Conservation (phyloP, 2,329 filamentous ascomycete species). For the Talaromyces pinophilus region DNA sequence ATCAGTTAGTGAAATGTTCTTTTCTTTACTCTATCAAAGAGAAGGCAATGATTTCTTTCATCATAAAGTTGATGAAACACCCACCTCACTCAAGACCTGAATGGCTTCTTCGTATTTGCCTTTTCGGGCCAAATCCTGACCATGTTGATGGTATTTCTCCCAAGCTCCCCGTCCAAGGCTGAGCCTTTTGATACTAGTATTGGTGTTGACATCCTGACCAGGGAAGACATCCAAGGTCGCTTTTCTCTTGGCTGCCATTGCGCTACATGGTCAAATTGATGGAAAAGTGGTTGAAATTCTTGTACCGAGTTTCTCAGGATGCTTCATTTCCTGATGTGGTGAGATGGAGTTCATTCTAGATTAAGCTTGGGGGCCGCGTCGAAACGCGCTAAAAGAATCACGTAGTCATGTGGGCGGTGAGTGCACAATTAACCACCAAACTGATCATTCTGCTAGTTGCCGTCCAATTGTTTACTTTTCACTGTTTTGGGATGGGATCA, state of each 20-base stretch:
- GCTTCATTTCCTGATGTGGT: neutral
- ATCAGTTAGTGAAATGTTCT: neutral
- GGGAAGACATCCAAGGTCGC: neutral
- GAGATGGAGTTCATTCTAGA: neutral
- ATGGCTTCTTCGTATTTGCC: constrained; percentile 49
- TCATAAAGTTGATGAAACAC: neutral
- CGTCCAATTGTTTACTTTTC: constrained; percentile 45
- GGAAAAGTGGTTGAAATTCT: neutral
- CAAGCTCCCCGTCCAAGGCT: constrained; percentile 25
- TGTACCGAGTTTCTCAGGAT: neutral
- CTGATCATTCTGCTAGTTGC: neutral
- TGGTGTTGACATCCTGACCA: neutral
- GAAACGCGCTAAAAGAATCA: constrained; percentile 11
- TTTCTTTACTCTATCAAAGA: neutral
- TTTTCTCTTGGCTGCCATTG: constrained; percentile 21
- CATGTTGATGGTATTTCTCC: constrained; percentile 40
- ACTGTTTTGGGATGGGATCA: constrained; percentile 40
- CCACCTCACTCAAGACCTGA: constrained; percentile 44
- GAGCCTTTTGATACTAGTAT: constrained; percentile 6
- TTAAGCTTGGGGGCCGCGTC: constrained; percentile 3
- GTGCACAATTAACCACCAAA: neutral
- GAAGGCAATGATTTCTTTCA: neutral
- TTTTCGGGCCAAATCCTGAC: constrained; percentile 46
- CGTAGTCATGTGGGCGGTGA: constrained; percentile 24
- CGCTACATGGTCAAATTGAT: neutral